Percentiles rank a stretch among this genome's conserved stretches.
Conservation (phyloP, 2,329 filamentous ascomycete genomes). For the Talaromyces amestolkiae region DNA sequence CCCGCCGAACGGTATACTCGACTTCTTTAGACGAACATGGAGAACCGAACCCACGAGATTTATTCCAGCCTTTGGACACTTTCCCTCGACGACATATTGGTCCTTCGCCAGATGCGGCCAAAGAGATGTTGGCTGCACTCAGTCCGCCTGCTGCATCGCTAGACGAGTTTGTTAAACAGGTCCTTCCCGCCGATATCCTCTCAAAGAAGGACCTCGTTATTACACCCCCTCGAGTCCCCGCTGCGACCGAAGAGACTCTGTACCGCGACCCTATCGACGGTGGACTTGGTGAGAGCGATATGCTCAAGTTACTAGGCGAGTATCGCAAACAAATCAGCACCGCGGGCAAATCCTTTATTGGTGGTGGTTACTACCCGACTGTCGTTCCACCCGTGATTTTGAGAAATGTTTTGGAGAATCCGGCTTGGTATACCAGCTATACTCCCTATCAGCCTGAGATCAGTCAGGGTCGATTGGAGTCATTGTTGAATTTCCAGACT, state of each 20-base stretch:
- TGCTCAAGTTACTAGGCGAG: constrained; percentile 40
- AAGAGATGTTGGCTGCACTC: constrained; percentile 76
- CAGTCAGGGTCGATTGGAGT: constrained; percentile 90
- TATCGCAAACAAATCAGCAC: constrained; percentile 59
- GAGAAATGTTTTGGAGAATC: constrained; percentile 87
- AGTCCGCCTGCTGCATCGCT: constrained; percentile 70
- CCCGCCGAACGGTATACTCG: constrained; percentile 65
- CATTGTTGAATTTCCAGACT: constrained; percentile 92
- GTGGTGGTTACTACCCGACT: constrained; percentile 85
- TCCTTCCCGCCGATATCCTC: constrained; percentile 76
- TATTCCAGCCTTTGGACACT: constrained; percentile 52
- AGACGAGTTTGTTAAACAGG: constrained; percentile 80
- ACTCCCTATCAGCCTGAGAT: constrained; percentile 97
- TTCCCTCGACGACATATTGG: constrained; percentile 87
- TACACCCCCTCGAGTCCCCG: constrained; percentile 42
- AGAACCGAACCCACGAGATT: constrained; percentile 37
- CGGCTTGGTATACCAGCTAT: constrained; percentile 97
- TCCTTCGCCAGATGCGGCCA: constrained; percentile 65
- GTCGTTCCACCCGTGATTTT: constrained; percentile 85
- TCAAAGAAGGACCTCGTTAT: constrained; percentile 64
- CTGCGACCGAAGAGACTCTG: constrained; percentile 35
- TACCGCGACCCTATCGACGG: constrained; percentile 39
- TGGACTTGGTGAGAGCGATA: constrained; percentile 48
- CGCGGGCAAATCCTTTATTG: constrained; percentile 68
- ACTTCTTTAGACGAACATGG: constrained; percentile 89